Conservation (phyloP, 768 basidiomycete genomes). For the Pulveroboletus sp. region DNA sequence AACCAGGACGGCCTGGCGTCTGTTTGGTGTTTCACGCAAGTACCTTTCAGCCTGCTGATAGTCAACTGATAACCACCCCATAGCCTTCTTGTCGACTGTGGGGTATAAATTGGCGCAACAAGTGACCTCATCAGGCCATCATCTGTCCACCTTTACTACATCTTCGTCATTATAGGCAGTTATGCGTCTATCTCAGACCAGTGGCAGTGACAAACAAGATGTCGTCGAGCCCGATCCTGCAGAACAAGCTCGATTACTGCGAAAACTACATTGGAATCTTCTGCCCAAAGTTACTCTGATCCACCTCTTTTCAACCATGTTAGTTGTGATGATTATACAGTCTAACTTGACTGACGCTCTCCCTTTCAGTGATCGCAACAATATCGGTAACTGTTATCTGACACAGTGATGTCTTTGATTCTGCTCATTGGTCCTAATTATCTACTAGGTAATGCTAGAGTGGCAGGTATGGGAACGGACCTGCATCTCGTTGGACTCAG, state of each 20-base stretch:
- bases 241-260: not conserved
- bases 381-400: not conserved
- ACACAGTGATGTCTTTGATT: too few species aligned
- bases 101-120: too few species aligned
- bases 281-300: not conserved
- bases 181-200: too few species aligned
- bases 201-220: too few species aligned
- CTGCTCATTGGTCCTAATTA: not conserved
- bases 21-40: too few species aligned
- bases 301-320: not conserved
- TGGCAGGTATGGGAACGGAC: not conserved
- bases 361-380: not conserved
- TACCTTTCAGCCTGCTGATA: too few species aligned
- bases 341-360: not conserved
- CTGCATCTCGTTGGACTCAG: not conserved
- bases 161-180: too few species aligned
- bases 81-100: too few species aligned
- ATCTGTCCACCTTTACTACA: too few species aligned
- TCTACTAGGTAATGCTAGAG: not conserved
- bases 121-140: too few species aligned
- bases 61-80: too few species aligned
- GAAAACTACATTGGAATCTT: not conserved
- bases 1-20: too few species aligned
- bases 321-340: not conserved
- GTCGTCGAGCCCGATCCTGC: not conserved